Base-by-base conservation (phyloP, 805 yeast species). In the Lipomyces kockii region DNA sequence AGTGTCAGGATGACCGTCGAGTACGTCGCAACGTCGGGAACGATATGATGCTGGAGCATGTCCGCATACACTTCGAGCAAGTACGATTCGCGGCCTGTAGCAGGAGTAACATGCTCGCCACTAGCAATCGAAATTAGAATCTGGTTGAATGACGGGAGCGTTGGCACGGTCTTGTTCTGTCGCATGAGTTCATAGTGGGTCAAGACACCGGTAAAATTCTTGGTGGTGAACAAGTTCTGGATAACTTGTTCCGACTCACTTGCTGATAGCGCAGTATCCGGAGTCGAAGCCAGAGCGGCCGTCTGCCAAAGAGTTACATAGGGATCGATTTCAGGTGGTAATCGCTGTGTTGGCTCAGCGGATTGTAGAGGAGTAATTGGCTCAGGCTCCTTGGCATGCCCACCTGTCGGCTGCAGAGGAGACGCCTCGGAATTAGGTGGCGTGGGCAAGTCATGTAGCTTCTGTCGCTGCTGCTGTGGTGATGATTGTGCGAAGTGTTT, bases 401-500 rank as follows among this genome's bases (percentile, higher is more conserved):
- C 25, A 8, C 2, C 12, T 27, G 6, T 9, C 8, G 9, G 43
- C 35, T 9, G 29, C 14, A 17, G n/a, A 17, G 39, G 58, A 7
- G 58, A 54, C 12, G 39, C 37, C 7, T 35, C 49, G 8, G 29
- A 35, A 12, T 8, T 11, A 1, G 20, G 59, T 2, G 32, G 22
- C 7, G 35, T 39, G n/a, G 11, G 34, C n/a, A 32, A n/a, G 37
- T 4, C 49, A 55, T 12, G 14, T 11, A 17, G 37, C 43, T n/a
- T 14, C 39, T 3, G 39, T 37, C 4, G 60, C 49, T 22, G 51
- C 34, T 14, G 65, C 60, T 29, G 65, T 8, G 27, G 55, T 52
- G 6, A 71, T 72, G 9, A 76, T 62, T 17, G 59, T 20, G 72
- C 68, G 12, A 72, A 64, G 64, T 76, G 76, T 60, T 76, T 46